Percentiles rank a stretch among this genome's conserved stretches.
Conservation (phyloP, 306 rosid genomes). For the Acacia confusa region DNA sequence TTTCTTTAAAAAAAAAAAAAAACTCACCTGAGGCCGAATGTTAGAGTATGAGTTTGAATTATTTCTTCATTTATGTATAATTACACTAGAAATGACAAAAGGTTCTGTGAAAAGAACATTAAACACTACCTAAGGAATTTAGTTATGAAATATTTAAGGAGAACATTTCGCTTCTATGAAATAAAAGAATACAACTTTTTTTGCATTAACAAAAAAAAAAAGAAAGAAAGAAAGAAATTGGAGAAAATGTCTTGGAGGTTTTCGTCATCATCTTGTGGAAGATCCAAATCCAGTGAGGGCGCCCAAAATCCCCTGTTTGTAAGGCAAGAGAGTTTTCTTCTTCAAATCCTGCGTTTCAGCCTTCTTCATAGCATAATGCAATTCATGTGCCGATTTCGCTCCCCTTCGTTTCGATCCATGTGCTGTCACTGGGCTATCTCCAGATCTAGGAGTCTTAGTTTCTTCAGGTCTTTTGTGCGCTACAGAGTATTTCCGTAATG, state of each 20-base stretch:
- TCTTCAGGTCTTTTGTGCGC: constrained; percentile 52
- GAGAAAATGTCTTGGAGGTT: constrained; percentile 13
- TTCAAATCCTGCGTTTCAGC: constrained; percentile 73
- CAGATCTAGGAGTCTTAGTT: constrained; percentile 44
- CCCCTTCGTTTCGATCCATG: constrained; percentile 37
- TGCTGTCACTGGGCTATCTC: constrained; percentile 32
- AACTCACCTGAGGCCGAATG: neutral
- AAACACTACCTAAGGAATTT: neutral
- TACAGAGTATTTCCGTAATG: constrained; percentile 50
- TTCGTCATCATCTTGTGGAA: constrained; percentile 19
- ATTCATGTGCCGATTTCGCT: constrained; percentile 63
- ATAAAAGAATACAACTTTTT: neutral
- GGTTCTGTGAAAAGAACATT: neutral
- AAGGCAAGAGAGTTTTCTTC: constrained; percentile 89
- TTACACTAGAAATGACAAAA: neutral
- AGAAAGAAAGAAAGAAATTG: neutral
- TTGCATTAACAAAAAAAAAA: no score
- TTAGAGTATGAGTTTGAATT: no score
- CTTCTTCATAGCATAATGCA: constrained; percentile 71
- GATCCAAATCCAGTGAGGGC: constrained; percentile 70
- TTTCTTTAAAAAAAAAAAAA: no score
- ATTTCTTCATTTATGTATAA: neutral
- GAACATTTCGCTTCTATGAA: neutral
- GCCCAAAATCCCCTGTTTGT: constrained; percentile 81
- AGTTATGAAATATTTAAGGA: neutral